Evolutionary conservation across 2,329 filamentous ascomycete species (phyloP).

Genomic region (Boeremia exigua): DNA sequence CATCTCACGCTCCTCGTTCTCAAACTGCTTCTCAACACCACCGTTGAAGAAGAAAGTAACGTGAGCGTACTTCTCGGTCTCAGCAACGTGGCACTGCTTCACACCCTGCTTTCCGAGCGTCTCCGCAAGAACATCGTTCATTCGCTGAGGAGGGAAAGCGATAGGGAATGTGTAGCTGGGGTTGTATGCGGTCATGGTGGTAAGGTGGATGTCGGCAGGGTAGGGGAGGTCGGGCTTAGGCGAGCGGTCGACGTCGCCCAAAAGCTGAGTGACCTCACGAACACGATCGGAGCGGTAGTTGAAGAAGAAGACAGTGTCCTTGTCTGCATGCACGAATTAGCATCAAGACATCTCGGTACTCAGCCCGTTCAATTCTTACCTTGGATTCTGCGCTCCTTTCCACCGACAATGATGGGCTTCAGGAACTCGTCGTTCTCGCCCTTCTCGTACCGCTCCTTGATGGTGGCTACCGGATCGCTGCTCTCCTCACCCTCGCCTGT

Average conservation of each 20-base stretch:
- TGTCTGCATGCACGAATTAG: constrained; percentile 62
- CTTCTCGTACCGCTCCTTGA: constrained; percentile 86
- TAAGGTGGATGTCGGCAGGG: constrained; percentile 84
- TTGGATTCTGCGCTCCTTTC: constrained; percentile 83
- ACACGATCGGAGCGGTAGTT: constrained; percentile 99
- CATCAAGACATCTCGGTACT: constrained; percentile 36
- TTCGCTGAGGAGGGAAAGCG: constrained; percentile 91
- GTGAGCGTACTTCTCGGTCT: constrained; percentile 99
- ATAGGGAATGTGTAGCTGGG: constrained; percentile 88
- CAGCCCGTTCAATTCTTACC: constrained; percentile 55
- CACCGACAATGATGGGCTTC: constrained; percentile 94
- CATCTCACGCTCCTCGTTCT: constrained; percentile 89
- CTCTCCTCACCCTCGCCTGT: constrained; percentile 85
- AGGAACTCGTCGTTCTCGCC: constrained; percentile 96
- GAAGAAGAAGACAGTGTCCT: constrained; percentile 98
- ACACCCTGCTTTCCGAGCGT: constrained; percentile 89
- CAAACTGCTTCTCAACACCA: constrained; percentile 95
- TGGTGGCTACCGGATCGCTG: constrained; percentile 81
- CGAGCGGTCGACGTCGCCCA: constrained; percentile 91
- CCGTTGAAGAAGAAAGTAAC: constrained; percentile 99
- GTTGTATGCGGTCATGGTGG: constrained; percentile 99
- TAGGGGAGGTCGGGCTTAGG: constrained; percentile 90
- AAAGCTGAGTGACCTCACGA: constrained; percentile 91
- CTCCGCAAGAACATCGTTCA: constrained; percentile 98
- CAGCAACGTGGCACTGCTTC: constrained; percentile 94